A percentile compares a stretch with the other conserved stretches of the same genome.
phyloP scores from a whole-genome alignment of 805 yeast genomes.

The Wickerhamomyces ciferrii region DNA sequence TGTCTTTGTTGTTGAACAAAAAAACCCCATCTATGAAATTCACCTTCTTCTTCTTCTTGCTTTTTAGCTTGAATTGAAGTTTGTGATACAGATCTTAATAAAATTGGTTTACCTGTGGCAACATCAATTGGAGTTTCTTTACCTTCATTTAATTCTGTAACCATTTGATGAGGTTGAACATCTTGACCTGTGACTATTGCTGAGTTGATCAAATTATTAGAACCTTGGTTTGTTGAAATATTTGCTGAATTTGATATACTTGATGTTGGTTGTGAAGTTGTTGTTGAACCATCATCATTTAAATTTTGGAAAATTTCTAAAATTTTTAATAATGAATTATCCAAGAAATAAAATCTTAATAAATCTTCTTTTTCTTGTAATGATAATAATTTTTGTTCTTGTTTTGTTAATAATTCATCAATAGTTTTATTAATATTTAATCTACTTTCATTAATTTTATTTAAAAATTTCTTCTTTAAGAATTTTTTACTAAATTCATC shows the following conservation, averaged over 20 bases:
- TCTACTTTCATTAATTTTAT: conserved; percentile 33
- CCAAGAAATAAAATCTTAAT: conserved; percentile 62
- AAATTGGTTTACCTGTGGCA: conserved; percentile 66
- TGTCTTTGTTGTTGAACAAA: conserved; percentile 61
- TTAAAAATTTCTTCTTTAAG: conserved; percentile 33
- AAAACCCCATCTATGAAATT: conserved; percentile 80
- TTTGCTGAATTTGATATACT: conserved; percentile 4
- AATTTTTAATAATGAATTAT: conserved; percentile 60
- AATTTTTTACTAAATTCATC: conserved; percentile 32
- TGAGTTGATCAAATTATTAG: too few relatives aligned
- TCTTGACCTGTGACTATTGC: conserved; percentile 1
- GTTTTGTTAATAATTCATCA: conserved; percentile 52
- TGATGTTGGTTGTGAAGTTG: conserved; percentile 4
- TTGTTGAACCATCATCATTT: conserved; percentile 13
- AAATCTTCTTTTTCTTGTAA: conserved; percentile 72
- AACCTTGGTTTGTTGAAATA: conserved; percentile 2
- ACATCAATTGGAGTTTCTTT: conserved; percentile 53
- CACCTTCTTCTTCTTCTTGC: conserved; percentile 91
- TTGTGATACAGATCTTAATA: conserved; percentile 58
- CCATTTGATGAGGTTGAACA: conserved; percentile 61
- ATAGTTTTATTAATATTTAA: conserved; percentile 42
- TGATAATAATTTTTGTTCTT: conserved; percentile 47
- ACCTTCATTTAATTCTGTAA: conserved; percentile 55
- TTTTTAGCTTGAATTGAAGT: conserved; percentile 63
- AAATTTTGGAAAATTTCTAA: conserved; percentile 28